A percentile compares a stretch with the other conserved stretches of the same genome.
phyloP scores from a whole-genome alignment of 2,329 filamentous ascomycete genomes.

The Graphilbum sp. region DNA sequence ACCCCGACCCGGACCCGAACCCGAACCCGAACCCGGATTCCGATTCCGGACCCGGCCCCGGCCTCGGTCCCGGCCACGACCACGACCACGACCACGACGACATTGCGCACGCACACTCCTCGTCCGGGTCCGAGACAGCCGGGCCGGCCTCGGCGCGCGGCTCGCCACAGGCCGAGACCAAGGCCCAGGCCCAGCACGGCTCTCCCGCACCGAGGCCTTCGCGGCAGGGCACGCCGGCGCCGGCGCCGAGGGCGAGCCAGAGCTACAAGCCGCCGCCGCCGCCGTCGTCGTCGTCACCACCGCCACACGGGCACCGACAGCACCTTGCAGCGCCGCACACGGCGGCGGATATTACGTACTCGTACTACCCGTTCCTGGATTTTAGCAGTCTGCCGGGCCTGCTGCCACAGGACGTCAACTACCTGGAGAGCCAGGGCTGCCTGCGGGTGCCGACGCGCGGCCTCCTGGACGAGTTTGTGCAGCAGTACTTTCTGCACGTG shows the following conservation, averaged over 20 bases:
- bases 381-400: conserved; percentile 21
- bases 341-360: conserved; percentile 16
- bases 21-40: too few relatives aligned
- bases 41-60: too few relatives aligned
- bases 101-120: background rate
- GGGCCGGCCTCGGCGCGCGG: background rate
- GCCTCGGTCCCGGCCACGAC: too few relatives aligned
- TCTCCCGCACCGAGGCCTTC: too few relatives aligned
- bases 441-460: conserved; percentile 24
- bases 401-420: conserved; percentile 28
- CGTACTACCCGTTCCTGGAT: conserved; percentile 25
- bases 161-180: background rate
- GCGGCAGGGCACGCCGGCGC: background rate
- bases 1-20: too few relatives aligned
- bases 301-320: too few relatives aligned
- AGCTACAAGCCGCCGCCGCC: too few relatives aligned
- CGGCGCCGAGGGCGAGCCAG: background rate
- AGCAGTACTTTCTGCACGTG: conserved; percentile 30
- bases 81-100: conserved; percentile 1
- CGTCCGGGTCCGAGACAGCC: background rate
- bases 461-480: conserved; percentile 29
- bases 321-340: background rate
- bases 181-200: too few relatives aligned
- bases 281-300: too few relatives aligned
- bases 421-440: conserved; percentile 28